Percentiles rank a stretch among this genome's conserved stretches.
Conservation (phyloP, 805 yeast genomes). For the Teunomyces stri region DNA sequence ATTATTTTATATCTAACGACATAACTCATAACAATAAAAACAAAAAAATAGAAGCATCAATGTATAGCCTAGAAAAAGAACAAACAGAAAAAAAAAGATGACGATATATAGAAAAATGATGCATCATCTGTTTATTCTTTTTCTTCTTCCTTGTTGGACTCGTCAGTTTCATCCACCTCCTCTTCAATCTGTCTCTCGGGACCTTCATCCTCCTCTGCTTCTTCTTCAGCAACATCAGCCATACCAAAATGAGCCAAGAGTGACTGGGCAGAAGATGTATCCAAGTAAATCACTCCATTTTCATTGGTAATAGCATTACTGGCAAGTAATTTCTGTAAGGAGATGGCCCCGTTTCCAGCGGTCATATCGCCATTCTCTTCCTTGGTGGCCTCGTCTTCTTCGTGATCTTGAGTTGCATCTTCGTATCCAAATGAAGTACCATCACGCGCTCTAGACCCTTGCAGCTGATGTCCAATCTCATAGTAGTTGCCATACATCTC, state of each 20-base stretch:
- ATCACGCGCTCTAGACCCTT: slow-evolving; percentile 1
- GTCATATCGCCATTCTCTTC: slow-evolving; percentile 16
- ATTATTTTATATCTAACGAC: slow-evolving; percentile 4
- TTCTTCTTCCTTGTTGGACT: slow-evolving; percentile 5
- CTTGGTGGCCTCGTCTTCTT: slow-evolving; percentile 15
- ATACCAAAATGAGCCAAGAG: slow-evolving; percentile 51
- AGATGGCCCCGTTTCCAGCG: slow-evolving; percentile 36
- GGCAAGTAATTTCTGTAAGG: slow-evolving; percentile 44
- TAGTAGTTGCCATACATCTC: slow-evolving; percentile 48
- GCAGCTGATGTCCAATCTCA: slow-evolving; percentile 10
- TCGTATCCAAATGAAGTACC: slow-evolving; percentile 16
- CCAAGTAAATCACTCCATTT: slow-evolving; percentile 64
- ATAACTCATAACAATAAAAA: slow-evolving; percentile 3
- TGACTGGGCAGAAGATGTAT: slow-evolving; percentile 61
- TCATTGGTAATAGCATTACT: slow-evolving; percentile 53
- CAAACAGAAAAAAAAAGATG: not conserved
- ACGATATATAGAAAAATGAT: slow-evolving; percentile 3
- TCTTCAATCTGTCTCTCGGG: slow-evolving; percentile 5
- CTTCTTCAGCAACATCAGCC: slow-evolving; percentile 34
- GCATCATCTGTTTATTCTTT: not conserved
- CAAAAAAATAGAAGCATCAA: slow-evolving; percentile 2
- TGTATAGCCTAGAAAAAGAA: slow-evolving; percentile 1
- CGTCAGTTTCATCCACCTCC: slow-evolving; percentile 5
- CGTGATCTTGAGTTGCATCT: slow-evolving; percentile 32
- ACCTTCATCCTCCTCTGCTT: slow-evolving; percentile 26